Conservation (phyloP, 208 protist genomes). For the Naegleria gruberi region DNA sequence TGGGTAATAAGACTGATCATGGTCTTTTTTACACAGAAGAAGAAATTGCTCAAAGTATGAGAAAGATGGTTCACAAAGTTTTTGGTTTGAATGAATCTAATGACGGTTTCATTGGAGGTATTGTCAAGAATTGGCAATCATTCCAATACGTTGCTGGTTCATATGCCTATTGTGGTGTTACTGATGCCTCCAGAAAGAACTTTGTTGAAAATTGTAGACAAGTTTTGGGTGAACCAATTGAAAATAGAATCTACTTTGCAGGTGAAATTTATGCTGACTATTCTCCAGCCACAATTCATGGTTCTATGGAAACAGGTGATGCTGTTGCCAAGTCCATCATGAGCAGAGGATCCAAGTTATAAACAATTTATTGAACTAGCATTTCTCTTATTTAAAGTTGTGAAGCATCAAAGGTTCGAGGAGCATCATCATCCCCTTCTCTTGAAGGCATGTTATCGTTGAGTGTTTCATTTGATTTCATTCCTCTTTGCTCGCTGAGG, state of each 20-base stretch:
- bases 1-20: background rate
- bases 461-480: background rate
- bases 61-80: background rate
- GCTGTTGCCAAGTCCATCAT: background rate
- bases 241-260: slow-evolving; percentile 2
- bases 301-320: background rate
- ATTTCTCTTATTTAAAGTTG: background rate
- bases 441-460: background rate
- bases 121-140: background rate
- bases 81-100: background rate
- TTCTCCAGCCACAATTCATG: background rate
- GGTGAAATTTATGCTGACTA: background rate
- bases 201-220: background rate
- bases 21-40: background rate
- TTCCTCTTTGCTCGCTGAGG: background rate
- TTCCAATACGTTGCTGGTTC: background rate
- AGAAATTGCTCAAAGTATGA: background rate
- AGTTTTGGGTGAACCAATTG: background rate
- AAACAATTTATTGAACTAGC: no score
- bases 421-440: background rate
- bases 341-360: background rate
- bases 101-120: background rate
- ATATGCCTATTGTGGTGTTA: background rate
- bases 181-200: background rate
- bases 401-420: background rate